Conservation (phyloP, 768 basidiomycete species). For the Rhizopogon vinicolor region DNA sequence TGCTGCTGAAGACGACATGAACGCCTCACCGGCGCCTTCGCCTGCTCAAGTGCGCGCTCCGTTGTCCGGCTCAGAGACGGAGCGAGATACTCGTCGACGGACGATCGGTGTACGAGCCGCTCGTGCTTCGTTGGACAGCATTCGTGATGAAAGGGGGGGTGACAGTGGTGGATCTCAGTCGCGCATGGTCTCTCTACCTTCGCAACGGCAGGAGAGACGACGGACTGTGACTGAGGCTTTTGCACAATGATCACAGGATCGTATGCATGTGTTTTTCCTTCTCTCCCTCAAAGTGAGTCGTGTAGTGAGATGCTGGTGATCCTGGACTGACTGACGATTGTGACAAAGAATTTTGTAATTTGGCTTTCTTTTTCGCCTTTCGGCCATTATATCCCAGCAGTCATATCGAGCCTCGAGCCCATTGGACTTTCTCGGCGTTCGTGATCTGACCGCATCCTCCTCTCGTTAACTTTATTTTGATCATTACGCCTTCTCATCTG, state of each 20-base stretch:
- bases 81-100: slow-evolving; percentile 37
- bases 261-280: slow-evolving; percentile 1
- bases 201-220: slow-evolving; percentile 35
- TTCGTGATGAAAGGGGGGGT: slow-evolving; percentile 22
- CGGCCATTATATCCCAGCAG: slow-evolving; percentile 11
- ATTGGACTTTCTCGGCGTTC: slow-evolving; percentile 9
- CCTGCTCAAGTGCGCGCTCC: slow-evolving; percentile 23
- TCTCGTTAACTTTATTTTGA: slow-evolving; percentile 27
- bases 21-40: slow-evolving; percentile 3
- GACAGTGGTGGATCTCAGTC: slow-evolving; percentile 39
- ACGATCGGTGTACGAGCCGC: slow-evolving; percentile 29
- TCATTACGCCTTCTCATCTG: background rate
- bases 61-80: slow-evolving; percentile 47
- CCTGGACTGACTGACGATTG: background rate
- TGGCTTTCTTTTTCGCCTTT: slow-evolving; percentile 5
- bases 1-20: slow-evolving; percentile 19
- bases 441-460: background rate
- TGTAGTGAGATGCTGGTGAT: background rate
- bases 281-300: slow-evolving; percentile 15
- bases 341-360: slow-evolving; percentile 8
- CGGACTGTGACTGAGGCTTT: slow-evolving; percentile 51
- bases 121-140: slow-evolving; percentile 42
- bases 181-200: slow-evolving; percentile 29
- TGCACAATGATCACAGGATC: slow-evolving; percentile 11
- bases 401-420: slow-evolving; percentile 12